These are phyloP conservation scores for Mollisiaceae sp. DNA, from an alignment of 2,329 filamentous ascomycete species.

Conservation along the genomic window DNA sequence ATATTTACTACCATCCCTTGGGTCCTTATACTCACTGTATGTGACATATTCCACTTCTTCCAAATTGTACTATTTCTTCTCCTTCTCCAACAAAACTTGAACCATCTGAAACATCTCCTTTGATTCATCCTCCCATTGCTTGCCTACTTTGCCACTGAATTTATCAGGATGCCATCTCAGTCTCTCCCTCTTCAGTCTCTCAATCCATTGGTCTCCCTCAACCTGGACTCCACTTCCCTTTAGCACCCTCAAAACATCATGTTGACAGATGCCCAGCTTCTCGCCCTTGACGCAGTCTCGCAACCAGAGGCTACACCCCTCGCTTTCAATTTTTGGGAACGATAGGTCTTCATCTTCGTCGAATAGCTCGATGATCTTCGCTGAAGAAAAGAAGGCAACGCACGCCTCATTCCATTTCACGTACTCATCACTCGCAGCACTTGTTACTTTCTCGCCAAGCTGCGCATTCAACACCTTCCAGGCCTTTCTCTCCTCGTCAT, in stretches of 20 bases:
- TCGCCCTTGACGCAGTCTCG: not conserved
- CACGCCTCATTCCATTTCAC: not conserved
- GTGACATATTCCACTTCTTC: too few species aligned
- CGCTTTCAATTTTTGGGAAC: not conserved
- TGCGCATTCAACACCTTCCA: not conserved
- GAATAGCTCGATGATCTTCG: not conserved
- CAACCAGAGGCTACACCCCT: not conserved
- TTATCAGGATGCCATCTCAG: conserved; percentile 17
- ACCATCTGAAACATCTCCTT: conserved; percentile 15
- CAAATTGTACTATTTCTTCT: too few species aligned
- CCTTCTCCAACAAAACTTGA: not conserved
- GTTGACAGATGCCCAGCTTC: conserved; percentile 3
- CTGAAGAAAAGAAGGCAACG: not conserved
- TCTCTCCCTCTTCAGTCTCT: conserved; percentile 12
- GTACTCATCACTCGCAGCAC: not conserved
- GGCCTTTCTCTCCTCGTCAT: not conserved
- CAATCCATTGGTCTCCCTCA: conserved; percentile 8
- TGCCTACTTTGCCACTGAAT: not conserved
- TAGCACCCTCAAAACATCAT: not conserved
- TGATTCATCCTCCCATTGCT: conserved; percentile 15
- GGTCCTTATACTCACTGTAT: too few species aligned
- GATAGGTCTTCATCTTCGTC: not conserved
- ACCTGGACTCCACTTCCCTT: not conserved
- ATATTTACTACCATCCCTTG: too few species aligned
- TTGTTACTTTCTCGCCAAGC: not conserved